phyloP scores from a whole-genome alignment of 192 early-diverging fungal genomes.

The Coemansia sp. region DNA sequence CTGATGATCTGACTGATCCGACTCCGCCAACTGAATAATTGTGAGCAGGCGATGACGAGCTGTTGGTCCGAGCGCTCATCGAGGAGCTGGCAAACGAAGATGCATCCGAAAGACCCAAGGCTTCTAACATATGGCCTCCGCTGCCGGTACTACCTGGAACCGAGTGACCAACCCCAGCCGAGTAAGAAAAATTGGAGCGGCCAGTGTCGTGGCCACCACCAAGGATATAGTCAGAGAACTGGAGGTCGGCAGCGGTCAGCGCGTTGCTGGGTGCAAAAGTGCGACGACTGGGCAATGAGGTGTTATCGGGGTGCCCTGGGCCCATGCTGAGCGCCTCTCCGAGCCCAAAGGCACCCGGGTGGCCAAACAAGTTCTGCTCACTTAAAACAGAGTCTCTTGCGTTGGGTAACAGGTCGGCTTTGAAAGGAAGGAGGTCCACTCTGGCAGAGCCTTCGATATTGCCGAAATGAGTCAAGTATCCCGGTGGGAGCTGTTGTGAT shows the following conservation, averaged over 20 bases:
- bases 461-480: background rate
- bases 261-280: slow-evolving; percentile 18
- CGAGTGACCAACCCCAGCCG: background rate
- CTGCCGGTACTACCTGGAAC: background rate
- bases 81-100: slow-evolving; percentile 3
- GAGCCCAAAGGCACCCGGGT: slow-evolving; percentile 9
- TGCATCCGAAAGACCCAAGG: slow-evolving; percentile 2
- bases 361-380: slow-evolving; percentile 2
- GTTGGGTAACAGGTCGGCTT: background rate
- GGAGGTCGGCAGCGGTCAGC: slow-evolving; percentile 39
- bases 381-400: background rate
- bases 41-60: slow-evolving; percentile 7
- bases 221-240: slow-evolving; percentile 49
- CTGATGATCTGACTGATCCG: slow-evolving; percentile 9
- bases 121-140: background rate
- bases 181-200: slow-evolving; percentile 6
- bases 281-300: slow-evolving; percentile 12
- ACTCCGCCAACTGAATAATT: background rate
- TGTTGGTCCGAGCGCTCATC: slow-evolving; percentile 11
- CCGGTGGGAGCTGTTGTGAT: slow-evolving; percentile 3
- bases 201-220: slow-evolving; percentile 16
- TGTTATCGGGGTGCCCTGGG: background rate
- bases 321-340: slow-evolving; percentile 14
- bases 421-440: background rate
- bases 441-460: background rate